These are phyloP conservation scores for Salisapilia sapeloensis DNA, from an alignment of 352 stramenopile genomes.

Conservation along the genomic window DNA sequence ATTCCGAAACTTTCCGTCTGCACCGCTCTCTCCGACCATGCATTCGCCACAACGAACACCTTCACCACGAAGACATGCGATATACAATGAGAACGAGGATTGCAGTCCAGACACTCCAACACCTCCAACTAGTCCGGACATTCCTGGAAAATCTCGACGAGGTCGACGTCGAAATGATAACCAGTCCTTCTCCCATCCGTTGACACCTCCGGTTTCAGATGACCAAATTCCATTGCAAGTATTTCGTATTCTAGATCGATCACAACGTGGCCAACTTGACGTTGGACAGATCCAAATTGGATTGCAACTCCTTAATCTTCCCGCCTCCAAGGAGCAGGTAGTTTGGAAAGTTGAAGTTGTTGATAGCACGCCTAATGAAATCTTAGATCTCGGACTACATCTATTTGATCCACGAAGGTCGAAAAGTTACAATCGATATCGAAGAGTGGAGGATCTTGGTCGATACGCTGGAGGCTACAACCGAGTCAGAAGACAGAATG, in stretches of 20 bases:
- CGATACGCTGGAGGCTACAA: constrained; percentile 40
- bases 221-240: constrained; percentile 17
- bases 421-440: constrained; percentile 24
- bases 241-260: constrained; percentile 32
- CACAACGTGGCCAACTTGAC: constrained; percentile 19
- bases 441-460: constrained; percentile 57
- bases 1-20: background rate
- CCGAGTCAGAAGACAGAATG: constrained; percentile 7
- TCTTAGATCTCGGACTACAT: constrained; percentile 51
- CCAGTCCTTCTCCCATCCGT: too few relatives aligned
- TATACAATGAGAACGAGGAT: too few relatives aligned
- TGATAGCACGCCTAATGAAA: background rate
- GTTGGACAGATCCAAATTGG: constrained; percentile 39
- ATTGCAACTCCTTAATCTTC: constrained; percentile 23
- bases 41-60: constrained; percentile 1
- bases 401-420: constrained; percentile 52
- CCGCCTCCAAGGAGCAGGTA: constrained; percentile 56
- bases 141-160: too few relatives aligned
- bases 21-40: background rate
- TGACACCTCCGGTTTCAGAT: too few relatives aligned
- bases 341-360: background rate
- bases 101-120: too few relatives aligned
- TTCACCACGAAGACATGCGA: too few relatives aligned
- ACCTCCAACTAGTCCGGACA: too few relatives aligned
- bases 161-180: too few relatives aligned